phyloP scores from a whole-genome alignment of 2,329 filamentous ascomycete genomes.

The Phyllosticta citrichinensis region DNA sequence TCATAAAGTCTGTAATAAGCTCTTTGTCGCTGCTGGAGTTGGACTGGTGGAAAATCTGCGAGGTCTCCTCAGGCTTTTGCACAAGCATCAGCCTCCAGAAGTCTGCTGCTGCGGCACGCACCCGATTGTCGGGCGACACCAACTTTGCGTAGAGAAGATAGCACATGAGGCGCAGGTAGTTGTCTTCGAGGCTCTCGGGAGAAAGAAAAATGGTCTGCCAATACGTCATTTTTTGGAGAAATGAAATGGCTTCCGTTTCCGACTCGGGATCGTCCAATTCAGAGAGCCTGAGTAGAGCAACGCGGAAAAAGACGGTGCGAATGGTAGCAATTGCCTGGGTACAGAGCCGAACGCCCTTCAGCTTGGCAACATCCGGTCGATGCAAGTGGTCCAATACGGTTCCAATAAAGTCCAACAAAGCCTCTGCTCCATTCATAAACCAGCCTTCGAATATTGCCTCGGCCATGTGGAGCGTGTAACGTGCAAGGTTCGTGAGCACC shows the following conservation, averaged over 20 bases:
- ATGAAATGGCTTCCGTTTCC: conserved; percentile 54
- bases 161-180: conserved; percentile 76
- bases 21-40: conserved; percentile 60
- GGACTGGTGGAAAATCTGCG: conserved; percentile 61
- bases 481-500: conserved; percentile 75
- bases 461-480: conserved; percentile 69
- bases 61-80: conserved; percentile 79
- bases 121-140: conserved; percentile 55
- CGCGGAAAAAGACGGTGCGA: conserved; percentile 64
- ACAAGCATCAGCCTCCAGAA: conserved; percentile 89
- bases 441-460: conserved; percentile 94
- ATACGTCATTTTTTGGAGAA: conserved; percentile 80
- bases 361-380: conserved; percentile 64
- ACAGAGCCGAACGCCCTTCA: conserved; percentile 88
- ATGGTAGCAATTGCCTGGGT: conserved; percentile 71
- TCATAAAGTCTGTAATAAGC: conserved; percentile 67
- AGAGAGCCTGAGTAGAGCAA: conserved; percentile 71
- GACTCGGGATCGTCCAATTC: conserved; percentile 63
- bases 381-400: conserved; percentile 82
- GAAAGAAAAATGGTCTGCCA: conserved; percentile 90
- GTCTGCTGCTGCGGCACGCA: conserved; percentile 68
- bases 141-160: conserved; percentile 89
- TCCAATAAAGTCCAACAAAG: conserved; percentile 76
- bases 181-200: conserved; percentile 66
- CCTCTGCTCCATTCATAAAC: conserved; percentile 82